Evolutionary conservation across 1,139 yeast species (phyloP), one percentile per base, ranked within the genome.

Genomic region (Taphrina deformans): DNA sequence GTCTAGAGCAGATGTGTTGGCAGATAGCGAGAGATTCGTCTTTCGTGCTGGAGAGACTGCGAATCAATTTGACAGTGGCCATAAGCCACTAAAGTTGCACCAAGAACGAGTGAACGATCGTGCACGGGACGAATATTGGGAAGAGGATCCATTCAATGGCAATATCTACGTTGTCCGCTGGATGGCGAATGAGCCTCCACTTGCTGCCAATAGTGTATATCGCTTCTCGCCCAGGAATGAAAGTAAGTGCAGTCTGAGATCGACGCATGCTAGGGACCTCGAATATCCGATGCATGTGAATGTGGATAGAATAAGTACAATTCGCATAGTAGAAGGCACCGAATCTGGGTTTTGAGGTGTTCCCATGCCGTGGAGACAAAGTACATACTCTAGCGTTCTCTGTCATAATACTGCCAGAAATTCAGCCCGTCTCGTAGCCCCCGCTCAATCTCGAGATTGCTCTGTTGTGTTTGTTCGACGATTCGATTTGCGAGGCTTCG

Each of bases 111-210:
- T 16, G 14, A 35, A 35, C 18, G 14, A 23, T 23, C n/a, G 41
- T n/a, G 58, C 58, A 24, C 31, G 21, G 10, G 14, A 24, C 7
- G 58, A 53, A 33, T 40, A 29, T 12, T 40, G 45, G 45, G 58
- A 53, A 21, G 40, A 27, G 18, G 58, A 53, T 26, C 58, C 58
- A 21, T 53, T 53, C 24, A 27, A n/a, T 29, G 58, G 48, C 31
- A 24, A 5, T 26, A 23, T 38, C 7, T 53, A 24, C 6, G 21
- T 2, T 24, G 58, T 53, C 12, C 31, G 35, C 29, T 53, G 58
- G 58, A 21, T 44, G 1, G 41, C 41, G 16, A n/a, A 38, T 2
- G 18, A 38, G 3, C 1, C 41, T n/a, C 41, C 14, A 38, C 6
- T 38, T n/a, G 41, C 6, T 38, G 18, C 41, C 2, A 18, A n/a